phyloP scores from a whole-genome alignment of 805 yeast species.

The Kluyveromyces dobzhanskii region DNA sequence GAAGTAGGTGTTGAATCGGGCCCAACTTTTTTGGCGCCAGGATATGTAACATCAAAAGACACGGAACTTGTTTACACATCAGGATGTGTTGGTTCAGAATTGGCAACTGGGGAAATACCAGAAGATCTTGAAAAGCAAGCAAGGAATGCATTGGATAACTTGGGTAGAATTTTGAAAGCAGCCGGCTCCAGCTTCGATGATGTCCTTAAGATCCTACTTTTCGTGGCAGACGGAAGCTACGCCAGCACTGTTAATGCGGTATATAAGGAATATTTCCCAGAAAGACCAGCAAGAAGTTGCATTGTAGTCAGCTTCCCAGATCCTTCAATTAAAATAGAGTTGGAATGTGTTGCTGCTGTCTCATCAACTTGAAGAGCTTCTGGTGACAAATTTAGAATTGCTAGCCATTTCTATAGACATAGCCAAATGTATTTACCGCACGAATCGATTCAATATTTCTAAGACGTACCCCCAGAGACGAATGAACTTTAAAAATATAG shows the following conservation, averaged over 20 bases:
- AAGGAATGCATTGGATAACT: constrained; percentile 34
- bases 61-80: constrained; percentile 40
- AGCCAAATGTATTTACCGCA: no score
- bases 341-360: constrained; percentile 37
- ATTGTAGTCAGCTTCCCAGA: constrained; percentile 44
- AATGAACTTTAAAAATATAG: no score
- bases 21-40: constrained; percentile 31
- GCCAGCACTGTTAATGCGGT: constrained; percentile 36
- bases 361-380: not conserved
- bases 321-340: constrained; percentile 39
- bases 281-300: constrained; percentile 46
- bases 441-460: no score
- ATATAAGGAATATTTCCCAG: constrained; percentile 37
- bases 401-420: no score
- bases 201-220: constrained; percentile 41
- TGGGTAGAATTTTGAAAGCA: constrained; percentile 33
- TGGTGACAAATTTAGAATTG: no score
- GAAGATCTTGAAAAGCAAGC: constrained; percentile 38
- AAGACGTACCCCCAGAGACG: no score
- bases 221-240: constrained; percentile 36
- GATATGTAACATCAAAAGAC: constrained; percentile 24
- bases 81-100: constrained; percentile 37
- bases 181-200: constrained; percentile 36
- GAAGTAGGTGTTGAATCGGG: constrained; percentile 23
- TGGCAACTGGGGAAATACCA: constrained; percentile 33